A percentile compares a stretch with the other conserved stretches of the same genome.
Conservation (phyloP, 2,329 filamentous ascomycete species). For the Curvularia lunata region DNA sequence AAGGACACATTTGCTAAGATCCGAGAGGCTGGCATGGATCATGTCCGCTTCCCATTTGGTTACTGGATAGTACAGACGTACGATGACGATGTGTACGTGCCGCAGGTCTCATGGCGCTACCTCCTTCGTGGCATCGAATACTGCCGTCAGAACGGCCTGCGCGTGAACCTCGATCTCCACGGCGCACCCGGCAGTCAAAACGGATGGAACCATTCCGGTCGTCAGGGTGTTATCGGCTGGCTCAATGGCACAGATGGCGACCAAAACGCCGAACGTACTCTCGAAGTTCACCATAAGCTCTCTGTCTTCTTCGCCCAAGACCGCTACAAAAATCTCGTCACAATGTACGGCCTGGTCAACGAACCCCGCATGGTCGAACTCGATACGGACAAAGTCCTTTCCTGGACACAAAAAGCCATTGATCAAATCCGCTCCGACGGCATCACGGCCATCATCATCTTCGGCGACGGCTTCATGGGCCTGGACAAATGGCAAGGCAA, state of each 20-base stretch:
- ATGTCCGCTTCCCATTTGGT: slow-evolving; percentile 92
- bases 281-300: slow-evolving; percentile 86
- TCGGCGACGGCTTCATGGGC: slow-evolving; percentile 95
- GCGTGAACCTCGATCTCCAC: slow-evolving; percentile 92
- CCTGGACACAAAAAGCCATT: slow-evolving; percentile 80
- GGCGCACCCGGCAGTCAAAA: slow-evolving; percentile 93
- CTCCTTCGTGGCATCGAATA: slow-evolving; percentile 92
- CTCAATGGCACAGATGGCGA: slow-evolving; percentile 86
- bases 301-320: slow-evolving; percentile 92
- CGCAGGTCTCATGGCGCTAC: slow-evolving; percentile 89
- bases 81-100: slow-evolving; percentile 84
- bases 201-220: slow-evolving; percentile 95
- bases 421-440: slow-evolving; percentile 77
- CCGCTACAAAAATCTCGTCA: slow-evolving; percentile 88
- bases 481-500: slow-evolving; percentile 88
- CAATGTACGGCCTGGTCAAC: slow-evolving; percentile 93
- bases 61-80: slow-evolving; percentile 95
- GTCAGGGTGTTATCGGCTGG: slow-evolving; percentile 82
- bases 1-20: slow-evolving; percentile 86
- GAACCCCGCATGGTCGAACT: slow-evolving; percentile 84
- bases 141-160: slow-evolving; percentile 87
- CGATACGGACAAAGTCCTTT: slow-evolving; percentile 68
- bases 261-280: slow-evolving; percentile 77
- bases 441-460: slow-evolving; percentile 73
- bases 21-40: slow-evolving; percentile 85